phyloP scores from a whole-genome alignment of 225 moss, liverwort and hornwort species.

The Marchantia paleacea region DNA sequence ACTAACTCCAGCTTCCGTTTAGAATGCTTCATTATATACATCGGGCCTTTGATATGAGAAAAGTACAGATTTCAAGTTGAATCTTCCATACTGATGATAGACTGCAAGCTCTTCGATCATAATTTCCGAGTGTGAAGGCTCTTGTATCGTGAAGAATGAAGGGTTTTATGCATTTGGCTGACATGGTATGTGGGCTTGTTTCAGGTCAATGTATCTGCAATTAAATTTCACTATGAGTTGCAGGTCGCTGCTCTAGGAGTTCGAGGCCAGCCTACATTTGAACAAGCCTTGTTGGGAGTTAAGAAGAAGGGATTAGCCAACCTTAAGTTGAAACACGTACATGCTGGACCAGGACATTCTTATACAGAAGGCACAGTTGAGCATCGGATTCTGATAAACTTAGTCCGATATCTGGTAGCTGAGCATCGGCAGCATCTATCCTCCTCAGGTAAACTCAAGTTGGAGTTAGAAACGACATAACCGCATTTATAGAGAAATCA shows the following conservation, averaged over 20 bases:
- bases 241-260: slow-evolving; percentile 83
- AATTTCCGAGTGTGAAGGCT: neutral
- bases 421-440: slow-evolving; percentile 66
- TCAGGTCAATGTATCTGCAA: slow-evolving; percentile 72
- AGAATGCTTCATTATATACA: neutral
- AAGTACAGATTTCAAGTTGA: neutral
- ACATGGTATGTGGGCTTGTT: neutral
- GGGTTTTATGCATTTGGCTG: neutral
- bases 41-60: neutral
- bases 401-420: slow-evolving; percentile 64
- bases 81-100: neutral
- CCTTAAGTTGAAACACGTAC: slow-evolving; percentile 71
- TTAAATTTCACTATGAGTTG: slow-evolving; percentile 89
- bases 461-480: slow-evolving; percentile 61
- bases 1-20: neutral
- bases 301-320: slow-evolving; percentile 70
- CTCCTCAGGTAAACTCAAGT: slow-evolving; percentile 32
- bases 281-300: slow-evolving; percentile 78
- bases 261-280: slow-evolving; percentile 82
- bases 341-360: slow-evolving; percentile 87
- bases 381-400: slow-evolving; percentile 73
- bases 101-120: neutral
- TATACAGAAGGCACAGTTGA: slow-evolving; percentile 80
- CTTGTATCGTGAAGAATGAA: neutral
- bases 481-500: neutral